Percentiles rank a stretch among this genome's conserved stretches.
phyloP scores from a whole-genome alignment of 129 eudicot genomes.

The Flaveria brownii region DNA sequence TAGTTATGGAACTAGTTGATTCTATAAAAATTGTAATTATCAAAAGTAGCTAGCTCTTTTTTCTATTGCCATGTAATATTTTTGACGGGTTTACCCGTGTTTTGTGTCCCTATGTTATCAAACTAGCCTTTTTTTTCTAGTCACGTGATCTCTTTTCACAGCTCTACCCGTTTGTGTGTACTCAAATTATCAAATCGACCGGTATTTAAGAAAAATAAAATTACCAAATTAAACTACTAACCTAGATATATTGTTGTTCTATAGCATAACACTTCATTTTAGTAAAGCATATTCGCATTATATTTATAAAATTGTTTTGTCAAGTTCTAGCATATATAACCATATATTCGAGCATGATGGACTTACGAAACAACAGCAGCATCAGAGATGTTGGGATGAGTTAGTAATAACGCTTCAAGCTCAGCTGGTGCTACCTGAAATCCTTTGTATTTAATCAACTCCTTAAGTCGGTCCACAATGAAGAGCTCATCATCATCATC shows the following conservation, averaged over 20 bases:
- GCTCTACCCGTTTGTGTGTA: too few relatives aligned
- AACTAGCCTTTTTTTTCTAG: too few relatives aligned
- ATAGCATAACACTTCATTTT: background rate
- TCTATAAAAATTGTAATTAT: too few relatives aligned
- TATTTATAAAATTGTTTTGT: background rate
- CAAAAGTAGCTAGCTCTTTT: too few relatives aligned
- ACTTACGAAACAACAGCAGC: conserved; percentile 97
- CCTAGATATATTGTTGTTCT: background rate
- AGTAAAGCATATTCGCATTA: too few relatives aligned
- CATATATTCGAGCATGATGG: background rate
- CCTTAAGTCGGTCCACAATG: conserved; percentile 93
- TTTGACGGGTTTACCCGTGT: too few relatives aligned
- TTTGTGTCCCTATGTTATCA: too few relatives aligned
- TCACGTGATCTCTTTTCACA: too few relatives aligned
- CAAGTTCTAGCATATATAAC: background rate
- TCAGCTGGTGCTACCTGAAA: conserved; percentile 99
- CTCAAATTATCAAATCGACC: background rate
- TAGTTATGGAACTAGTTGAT: too few relatives aligned
- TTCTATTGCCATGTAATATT: too few relatives aligned
- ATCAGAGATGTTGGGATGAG: conserved; percentile 64
- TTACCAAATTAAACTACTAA: background rate
- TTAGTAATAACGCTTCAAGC: conserved; percentile 76
- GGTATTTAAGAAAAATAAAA: too few relatives aligned
- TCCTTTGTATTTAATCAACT: conserved; percentile 92
- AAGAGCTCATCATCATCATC: conserved; percentile 89